phyloP scores from a whole-genome alignment of 441 rosid species.

The Aquilaria agallochum region DNA sequence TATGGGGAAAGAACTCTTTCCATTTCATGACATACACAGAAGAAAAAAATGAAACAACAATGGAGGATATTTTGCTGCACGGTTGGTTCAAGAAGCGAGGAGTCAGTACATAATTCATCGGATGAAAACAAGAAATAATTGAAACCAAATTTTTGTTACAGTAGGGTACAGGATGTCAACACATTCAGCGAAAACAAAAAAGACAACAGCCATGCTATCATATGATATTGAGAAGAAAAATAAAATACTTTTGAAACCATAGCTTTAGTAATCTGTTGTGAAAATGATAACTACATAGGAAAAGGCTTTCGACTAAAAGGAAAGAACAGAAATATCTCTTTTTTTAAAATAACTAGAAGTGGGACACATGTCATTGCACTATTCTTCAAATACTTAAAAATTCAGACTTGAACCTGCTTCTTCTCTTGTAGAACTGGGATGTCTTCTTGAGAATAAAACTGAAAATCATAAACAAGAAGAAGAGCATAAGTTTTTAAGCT shows the following conservation, averaged over 20 bases:
- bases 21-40: conserved; percentile 66
- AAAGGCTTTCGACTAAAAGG: too few relatives aligned
- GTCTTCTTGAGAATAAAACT: conserved; percentile 88
- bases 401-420: conserved; percentile 55
- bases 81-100: conserved; percentile 10
- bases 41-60: conserved; percentile 69
- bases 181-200: too few relatives aligned
- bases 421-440: conserved; percentile 75
- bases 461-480: conserved; percentile 11
- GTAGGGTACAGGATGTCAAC: too few relatives aligned
- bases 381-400: not conserved
- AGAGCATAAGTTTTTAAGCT: not conserved
- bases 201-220: too few relatives aligned
- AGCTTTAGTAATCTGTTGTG: too few relatives aligned
- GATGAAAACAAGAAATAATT: not conserved
- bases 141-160: too few relatives aligned
- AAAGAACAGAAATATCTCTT: too few relatives aligned
- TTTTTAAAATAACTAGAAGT: too few relatives aligned
- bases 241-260: too few relatives aligned
- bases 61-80: conserved; percentile 78
- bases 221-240: too few relatives aligned
- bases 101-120: conserved; percentile 7
- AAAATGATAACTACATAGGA: too few relatives aligned
- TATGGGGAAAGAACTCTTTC: conserved; percentile 64
- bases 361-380: too few relatives aligned